Conservation (phyloP, 2,329 filamentous ascomycete genomes). For the Samsoniella hepiali region DNA sequence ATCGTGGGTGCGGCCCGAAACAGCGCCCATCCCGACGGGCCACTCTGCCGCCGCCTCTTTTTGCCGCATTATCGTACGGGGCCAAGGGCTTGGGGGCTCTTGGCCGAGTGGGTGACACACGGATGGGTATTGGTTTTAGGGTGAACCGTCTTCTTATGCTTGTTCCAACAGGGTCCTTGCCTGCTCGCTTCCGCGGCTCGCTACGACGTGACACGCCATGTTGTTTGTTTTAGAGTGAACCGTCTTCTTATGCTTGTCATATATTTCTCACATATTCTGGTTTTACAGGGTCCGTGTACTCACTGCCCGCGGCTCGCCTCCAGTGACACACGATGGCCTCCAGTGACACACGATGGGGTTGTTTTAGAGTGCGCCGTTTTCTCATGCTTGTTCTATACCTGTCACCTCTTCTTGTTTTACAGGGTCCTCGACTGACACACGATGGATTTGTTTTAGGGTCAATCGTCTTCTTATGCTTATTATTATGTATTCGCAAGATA, state of each 20-base stretch:
- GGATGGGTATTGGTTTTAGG: background rate
- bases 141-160: background rate
- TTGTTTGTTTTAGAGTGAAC: background rate
- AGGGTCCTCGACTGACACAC: too few species aligned
- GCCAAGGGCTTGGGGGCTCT: background rate
- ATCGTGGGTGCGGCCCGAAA: slow-evolving; percentile 11
- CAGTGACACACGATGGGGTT: background rate
- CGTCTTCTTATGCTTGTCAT: background rate
- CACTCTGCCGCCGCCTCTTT: background rate
- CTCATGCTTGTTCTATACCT: background rate
- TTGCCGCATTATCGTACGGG: background rate
- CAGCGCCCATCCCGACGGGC: background rate
- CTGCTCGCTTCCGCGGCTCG: too few species aligned
- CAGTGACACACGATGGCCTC: too few species aligned
- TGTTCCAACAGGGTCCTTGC: too few species aligned
- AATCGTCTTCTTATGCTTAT: too few species aligned
- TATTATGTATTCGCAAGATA: background rate
- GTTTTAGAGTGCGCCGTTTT: background rate
- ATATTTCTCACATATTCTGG: background rate
- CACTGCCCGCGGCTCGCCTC: too few species aligned
- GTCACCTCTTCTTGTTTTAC: too few species aligned
- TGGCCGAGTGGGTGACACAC: background rate
- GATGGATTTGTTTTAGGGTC: too few species aligned
- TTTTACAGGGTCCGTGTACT: too few species aligned
- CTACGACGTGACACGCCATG: too few species aligned